A percentile compares a stretch with the other conserved stretches of the same genome.
phyloP scores from a whole-genome alignment of 2,329 filamentous ascomycete genomes.

The Endocalyx cinctus region DNA sequence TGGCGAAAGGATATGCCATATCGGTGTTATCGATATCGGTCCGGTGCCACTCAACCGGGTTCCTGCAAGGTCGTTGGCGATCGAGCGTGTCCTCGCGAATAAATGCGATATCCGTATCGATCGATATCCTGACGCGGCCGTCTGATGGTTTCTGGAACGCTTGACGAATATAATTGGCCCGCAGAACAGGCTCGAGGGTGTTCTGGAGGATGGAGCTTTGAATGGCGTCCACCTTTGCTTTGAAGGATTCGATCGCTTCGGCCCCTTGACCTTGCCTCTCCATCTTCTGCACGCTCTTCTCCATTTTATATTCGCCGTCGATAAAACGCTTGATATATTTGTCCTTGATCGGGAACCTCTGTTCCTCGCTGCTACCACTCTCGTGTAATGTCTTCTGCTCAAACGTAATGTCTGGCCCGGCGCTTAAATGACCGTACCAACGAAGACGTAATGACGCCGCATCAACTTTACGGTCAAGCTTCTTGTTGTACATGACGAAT shows the following conservation, averaged over 20 bases:
- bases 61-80: conserved; percentile 76
- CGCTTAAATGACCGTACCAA: conserved; percentile 83
- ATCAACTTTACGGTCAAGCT: conserved; percentile 70
- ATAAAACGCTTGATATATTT: conserved; percentile 90
- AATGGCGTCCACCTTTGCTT: conserved; percentile 68
- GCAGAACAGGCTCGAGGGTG: conserved; percentile 75
- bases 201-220: conserved; percentile 75
- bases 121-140: conserved; percentile 82
- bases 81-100: conserved; percentile 79
- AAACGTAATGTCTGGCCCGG: conserved; percentile 74
- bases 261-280: conserved; percentile 67
- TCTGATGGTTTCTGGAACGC: conserved; percentile 96
- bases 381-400: conserved; percentile 86
- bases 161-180: conserved; percentile 89
- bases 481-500: conserved; percentile 82
- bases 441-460: conserved; percentile 80
- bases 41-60: conserved; percentile 86
- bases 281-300: conserved; percentile 85
- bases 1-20: conserved; percentile 82
- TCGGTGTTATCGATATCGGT: conserved; percentile 77
- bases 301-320: conserved; percentile 82
- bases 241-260: conserved; percentile 64
- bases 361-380: conserved; percentile 72
- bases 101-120: conserved; percentile 88
- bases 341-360: conserved; percentile 81